A percentile compares a stretch with the other conserved stretches of the same genome.
Evolutionary conservation across 768 basidiomycete genomes (phyloP).

Genomic region (Dentipellis fragilis): DNA sequence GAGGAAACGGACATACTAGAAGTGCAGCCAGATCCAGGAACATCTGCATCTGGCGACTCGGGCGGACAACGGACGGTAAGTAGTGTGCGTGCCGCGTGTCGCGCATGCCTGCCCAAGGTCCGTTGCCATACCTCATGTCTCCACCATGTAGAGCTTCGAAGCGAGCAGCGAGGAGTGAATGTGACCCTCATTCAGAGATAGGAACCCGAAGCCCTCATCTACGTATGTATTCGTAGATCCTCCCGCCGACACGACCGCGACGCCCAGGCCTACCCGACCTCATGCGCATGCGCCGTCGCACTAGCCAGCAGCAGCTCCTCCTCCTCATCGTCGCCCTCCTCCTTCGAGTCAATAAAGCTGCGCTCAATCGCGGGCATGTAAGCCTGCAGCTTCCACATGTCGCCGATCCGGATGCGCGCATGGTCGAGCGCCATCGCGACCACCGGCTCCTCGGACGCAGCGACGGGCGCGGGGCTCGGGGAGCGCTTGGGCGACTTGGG

Average conservation of each 20-base stretch:
- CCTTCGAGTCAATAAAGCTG: constrained; percentile 43
- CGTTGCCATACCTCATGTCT: no score
- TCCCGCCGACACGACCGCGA: no score
- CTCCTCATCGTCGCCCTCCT: constrained; percentile 31
- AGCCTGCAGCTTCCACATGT: constrained; percentile 79
- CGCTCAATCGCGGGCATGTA: constrained; percentile 67
- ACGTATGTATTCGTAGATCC: no score
- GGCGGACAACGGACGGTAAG: no score
- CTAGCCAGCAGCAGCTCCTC: constrained; percentile 9
- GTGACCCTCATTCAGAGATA: no score
- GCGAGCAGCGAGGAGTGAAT: no score
- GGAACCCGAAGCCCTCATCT: no score
- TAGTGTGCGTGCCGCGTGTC: no score
- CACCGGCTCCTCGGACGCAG: constrained; percentile 11
- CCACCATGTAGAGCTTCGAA: no score
- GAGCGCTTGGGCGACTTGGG: neutral
- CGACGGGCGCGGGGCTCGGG: neutral
- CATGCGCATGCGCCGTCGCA: neutral
- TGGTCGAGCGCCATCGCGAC: constrained; percentile 80
- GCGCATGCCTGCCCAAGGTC: no score
- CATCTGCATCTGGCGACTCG: no score
- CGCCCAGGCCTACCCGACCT: neutral
- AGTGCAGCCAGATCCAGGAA: no score
- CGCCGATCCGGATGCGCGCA: constrained; percentile 56
- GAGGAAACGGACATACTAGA: neutral